Percentiles rank a stretch among this genome's conserved stretches.
These are phyloP conservation scores for Ambrosiella xylebori DNA, from an alignment of 2,329 filamentous ascomycete species.

Conservation along the genomic window DNA sequence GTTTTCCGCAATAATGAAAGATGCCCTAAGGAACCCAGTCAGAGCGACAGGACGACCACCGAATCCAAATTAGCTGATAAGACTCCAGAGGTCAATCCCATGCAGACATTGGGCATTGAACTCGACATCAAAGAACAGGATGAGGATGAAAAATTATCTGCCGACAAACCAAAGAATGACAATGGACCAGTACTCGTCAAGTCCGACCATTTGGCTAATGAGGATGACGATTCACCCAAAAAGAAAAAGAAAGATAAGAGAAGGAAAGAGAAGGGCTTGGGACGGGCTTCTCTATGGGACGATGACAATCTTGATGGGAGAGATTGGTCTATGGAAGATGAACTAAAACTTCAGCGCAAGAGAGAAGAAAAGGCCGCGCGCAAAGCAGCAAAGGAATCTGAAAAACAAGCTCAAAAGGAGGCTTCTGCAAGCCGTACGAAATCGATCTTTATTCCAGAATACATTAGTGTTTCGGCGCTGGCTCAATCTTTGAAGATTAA, in stretches of 20 bases:
- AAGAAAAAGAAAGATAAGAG: conserved; percentile 3
- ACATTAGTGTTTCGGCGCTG: conserved; percentile 73
- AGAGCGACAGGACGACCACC: neutral
- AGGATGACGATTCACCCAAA: neutral
- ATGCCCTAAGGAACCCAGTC: neutral
- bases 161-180: too few species aligned
- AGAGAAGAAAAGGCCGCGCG: conserved; percentile 9
- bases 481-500: conserved; percentile 58
- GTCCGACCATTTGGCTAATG: neutral
- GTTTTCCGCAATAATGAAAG: too few species aligned
- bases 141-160: too few species aligned
- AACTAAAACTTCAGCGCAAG: conserved; percentile 7
- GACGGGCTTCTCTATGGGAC: neutral
- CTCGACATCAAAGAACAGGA: neutral
- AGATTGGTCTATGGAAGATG: conserved; percentile 10
- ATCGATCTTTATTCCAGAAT: conserved; percentile 69
- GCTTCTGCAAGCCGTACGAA: conserved; percentile 26
- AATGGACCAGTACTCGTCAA: neutral
- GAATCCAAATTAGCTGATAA: neutral
- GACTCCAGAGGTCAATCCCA: too few species aligned
- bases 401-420: conserved; percentile 6
- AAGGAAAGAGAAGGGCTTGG: conserved; percentile 4
- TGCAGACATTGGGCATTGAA: conserved; percentile 1
- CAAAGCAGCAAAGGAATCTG: conserved; percentile 11
- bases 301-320: conserved; percentile 7